These are phyloP conservation scores for Podospora fimiseda DNA, from an alignment of 495 filamentous ascomycete species.

Conservation along the genomic window DNA sequence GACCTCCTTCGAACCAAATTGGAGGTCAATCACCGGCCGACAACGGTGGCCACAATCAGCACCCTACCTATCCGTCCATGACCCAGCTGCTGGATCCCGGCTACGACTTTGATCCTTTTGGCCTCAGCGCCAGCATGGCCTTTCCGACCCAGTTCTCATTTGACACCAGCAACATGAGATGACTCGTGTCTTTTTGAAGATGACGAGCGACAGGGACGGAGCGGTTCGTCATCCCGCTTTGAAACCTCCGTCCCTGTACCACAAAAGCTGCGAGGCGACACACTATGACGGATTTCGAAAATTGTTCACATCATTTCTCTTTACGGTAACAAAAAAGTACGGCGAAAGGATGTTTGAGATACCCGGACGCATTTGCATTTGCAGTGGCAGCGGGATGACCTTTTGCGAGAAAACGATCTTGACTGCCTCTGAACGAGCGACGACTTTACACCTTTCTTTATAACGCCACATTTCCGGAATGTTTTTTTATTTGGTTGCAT, in stretches of 20 bases:
- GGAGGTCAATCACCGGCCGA: conserved; percentile 31
- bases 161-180: conserved; percentile 58
- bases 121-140: conserved; percentile 85
- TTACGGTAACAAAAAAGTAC: conserved; percentile 2
- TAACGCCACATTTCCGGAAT: too few species aligned
- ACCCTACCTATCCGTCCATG: conserved; percentile 48
- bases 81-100: conserved; percentile 71
- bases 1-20: conserved; percentile 21
- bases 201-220: not conserved
- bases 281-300: too few species aligned
- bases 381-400: conserved; percentile 6
- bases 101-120: conserved; percentile 86
- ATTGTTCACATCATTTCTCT: not conserved
- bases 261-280: too few species aligned
- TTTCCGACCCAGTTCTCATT: conserved; percentile 87
- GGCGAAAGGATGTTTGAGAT: conserved; percentile 9
- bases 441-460: not conserved
- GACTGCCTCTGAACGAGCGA: not conserved
- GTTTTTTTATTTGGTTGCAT: not conserved
- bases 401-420: conserved; percentile 7
- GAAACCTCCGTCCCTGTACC: too few species aligned
- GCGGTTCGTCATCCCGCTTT: too few species aligned
- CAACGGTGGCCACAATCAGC: conserved; percentile 30
- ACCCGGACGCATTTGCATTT: conserved; percentile 12
- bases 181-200: not conserved